A percentile compares a stretch with the other conserved stretches of the same genome.
Evolutionary conservation across 805 yeast species (phyloP).

Genomic region (Yamadazyma kitorensis): DNA sequence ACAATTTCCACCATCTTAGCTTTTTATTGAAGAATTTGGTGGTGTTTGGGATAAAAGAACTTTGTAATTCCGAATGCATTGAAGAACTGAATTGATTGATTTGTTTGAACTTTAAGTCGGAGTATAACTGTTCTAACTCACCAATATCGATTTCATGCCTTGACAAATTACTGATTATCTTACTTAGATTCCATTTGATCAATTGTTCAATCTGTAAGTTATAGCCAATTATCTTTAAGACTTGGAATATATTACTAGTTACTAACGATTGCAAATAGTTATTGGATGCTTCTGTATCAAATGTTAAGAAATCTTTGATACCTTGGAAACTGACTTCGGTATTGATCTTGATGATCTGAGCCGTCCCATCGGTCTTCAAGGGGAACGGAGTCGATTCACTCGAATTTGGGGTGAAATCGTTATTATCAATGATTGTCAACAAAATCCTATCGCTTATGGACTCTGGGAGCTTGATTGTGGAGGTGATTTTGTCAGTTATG

Average conservation of each 20-base stretch:
- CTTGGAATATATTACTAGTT: conserved; percentile 36
- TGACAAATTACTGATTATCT: conserved; percentile 15
- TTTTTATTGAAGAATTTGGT: conserved; percentile 25
- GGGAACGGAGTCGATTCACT: conserved; percentile 27
- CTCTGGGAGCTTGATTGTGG: conserved; percentile 10
- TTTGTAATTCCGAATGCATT: conserved; percentile 37
- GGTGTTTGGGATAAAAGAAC: conserved; percentile 30
- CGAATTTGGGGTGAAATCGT: conserved; percentile 35
- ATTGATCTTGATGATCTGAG: conserved; percentile 34
- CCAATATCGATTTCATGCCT: conserved; percentile 13
- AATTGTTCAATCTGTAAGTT: conserved; percentile 22
- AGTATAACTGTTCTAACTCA: conserved; percentile 16
- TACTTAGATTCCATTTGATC: conserved; percentile 20
- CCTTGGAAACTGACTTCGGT: conserved; percentile 26
- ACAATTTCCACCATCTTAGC: conserved; percentile 42
- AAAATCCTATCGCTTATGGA: conserved; percentile 21
- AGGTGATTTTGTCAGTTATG: conserved; percentile 10
- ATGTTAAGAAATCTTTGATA: conserved; percentile 23
- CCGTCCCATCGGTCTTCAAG: conserved; percentile 12
- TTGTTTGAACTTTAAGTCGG: conserved; percentile 20
- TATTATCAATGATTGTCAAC: conserved; percentile 37
- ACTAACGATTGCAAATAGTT: conserved; percentile 26
- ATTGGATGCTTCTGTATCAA: conserved; percentile 31
- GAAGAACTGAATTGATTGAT: conserved; percentile 25
- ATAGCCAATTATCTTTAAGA: conserved; percentile 28